Base-by-base conservation (phyloP, 2,329 filamentous ascomycete genomes). In the Spiromastix sp. region DNA sequence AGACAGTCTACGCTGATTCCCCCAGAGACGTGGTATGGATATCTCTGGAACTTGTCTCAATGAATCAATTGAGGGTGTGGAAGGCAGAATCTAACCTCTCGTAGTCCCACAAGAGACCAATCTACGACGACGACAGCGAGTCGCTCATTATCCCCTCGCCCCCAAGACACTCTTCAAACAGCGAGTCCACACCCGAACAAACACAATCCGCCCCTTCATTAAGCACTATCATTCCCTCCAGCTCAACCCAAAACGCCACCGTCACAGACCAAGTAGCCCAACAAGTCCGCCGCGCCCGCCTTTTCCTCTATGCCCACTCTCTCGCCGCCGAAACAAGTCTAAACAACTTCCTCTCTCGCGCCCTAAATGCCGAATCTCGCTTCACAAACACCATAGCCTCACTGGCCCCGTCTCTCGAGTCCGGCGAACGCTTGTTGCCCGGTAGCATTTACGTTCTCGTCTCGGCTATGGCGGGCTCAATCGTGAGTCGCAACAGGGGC, bases 361-460 rank as follows among this genome's bases (percentile, higher is more conserved):
- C 81, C 48, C 84, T 98, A 54, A 64, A 79, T 56, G 77, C 93
- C 46, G 91, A 98, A 70, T 79, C 82, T 58, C 83, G 79, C 55
- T 87, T 96, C 67, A 93, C 89, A 50, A 75, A 73, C 61, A 96
- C 91, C 42, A 64, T 98, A 48, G 85, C 87, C 40, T 86, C 82
- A 15, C 74, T 98, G 25, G 91, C 87, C 13, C 91, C 91, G 19
- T 70, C 86, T 24, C 80, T 79, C 51, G 81, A 89, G 62, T 84
- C 78, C 41, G 84, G 83, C 57, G 91, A 98, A 70, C 78, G 79
- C 55, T 72, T 98, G 38, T 79, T 96, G 63, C 91, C 91, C 21
- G 89, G 89, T 17, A 71, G 78, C 40, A 77, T 96, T 48, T 96
- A 96, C 65, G 86, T 96, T 30, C 74, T 95, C 19, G 87, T 98